phyloP scores from a whole-genome alignment of 768 basidiomycete genomes.

The Tephrocybe sp. region DNA sequence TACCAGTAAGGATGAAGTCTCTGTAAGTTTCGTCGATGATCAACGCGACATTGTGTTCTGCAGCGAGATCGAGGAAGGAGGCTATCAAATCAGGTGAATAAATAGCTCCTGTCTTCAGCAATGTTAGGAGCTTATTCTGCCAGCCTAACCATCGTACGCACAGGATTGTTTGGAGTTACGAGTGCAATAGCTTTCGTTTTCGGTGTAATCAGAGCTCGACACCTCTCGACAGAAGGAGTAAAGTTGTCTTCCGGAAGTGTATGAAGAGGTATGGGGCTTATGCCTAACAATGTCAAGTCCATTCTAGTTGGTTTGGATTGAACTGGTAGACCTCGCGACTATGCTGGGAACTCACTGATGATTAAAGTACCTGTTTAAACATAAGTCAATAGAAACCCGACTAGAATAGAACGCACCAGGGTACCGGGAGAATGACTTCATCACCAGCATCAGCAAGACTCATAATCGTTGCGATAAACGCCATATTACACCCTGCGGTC shows the following conservation, averaged over 20 bases:
- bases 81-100: slow-evolving; percentile 57
- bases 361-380: slow-evolving; percentile 55
- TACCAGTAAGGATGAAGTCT: slow-evolving; percentile 56
- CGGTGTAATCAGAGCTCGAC: slow-evolving; percentile 48
- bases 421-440: slow-evolving; percentile 69
- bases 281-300: slow-evolving; percentile 60
- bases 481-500: slow-evolving; percentile 73
- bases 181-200: slow-evolving; percentile 70
- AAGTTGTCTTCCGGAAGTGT: slow-evolving; percentile 53
- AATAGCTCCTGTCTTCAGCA: slow-evolving; percentile 59
- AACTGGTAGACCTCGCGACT: background rate
- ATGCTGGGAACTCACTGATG: slow-evolving; percentile 41
- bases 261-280: slow-evolving; percentile 54
- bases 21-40: slow-evolving; percentile 90
- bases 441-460: slow-evolving; percentile 65
- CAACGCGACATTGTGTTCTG: slow-evolving; percentile 52
- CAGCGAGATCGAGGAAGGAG: slow-evolving; percentile 59
- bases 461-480: slow-evolving; percentile 62
- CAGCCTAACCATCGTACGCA: slow-evolving; percentile 23
- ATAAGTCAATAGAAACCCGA: background rate
- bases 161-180: slow-evolving; percentile 77
- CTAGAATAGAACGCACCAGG: slow-evolving; percentile 43
- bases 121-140: background rate
- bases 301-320: slow-evolving; percentile 39
- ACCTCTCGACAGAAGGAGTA: slow-evolving; percentile 51